Percentiles rank a stretch among this genome's conserved stretches.
Evolutionary conservation across 495 filamentous ascomycete genomes (phyloP).

Genomic region (Penicillium atrosanguineum): DNA sequence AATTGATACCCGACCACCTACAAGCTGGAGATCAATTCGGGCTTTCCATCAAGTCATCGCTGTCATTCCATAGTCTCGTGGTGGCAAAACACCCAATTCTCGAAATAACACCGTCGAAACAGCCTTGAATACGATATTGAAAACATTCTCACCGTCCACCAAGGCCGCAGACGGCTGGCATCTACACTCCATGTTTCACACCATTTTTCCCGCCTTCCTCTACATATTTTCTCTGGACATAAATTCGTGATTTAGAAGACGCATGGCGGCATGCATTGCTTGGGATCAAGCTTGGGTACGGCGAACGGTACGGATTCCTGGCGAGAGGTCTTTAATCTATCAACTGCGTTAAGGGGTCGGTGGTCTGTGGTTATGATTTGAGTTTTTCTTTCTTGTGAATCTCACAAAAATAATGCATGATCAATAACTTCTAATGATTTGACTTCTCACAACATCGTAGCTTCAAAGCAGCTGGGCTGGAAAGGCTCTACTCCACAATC

Average conservation of each 20-base stretch:
- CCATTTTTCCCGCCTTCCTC: constrained; percentile 2
- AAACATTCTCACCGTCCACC: neutral
- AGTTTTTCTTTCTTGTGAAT: constrained; percentile 5
- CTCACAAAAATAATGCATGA: constrained; percentile 9
- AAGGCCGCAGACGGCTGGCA: neutral
- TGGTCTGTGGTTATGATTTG: constrained; percentile 10
- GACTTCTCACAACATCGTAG: neutral
- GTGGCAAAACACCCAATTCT: neutral
- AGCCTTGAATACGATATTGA: neutral
- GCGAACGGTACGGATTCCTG: constrained; percentile 29
- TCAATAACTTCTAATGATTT: neutral
- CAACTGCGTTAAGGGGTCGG: constrained; percentile 11
- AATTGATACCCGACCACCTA: neutral
- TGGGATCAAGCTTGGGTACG: constrained; percentile 25
- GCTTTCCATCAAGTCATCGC: neutral
- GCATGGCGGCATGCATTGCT: constrained; percentile 36
- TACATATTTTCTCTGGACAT: constrained; percentile 28
- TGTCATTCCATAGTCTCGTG: neutral
- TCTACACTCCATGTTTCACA: neutral
- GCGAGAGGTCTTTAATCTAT: constrained; percentile 24
- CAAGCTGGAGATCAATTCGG: neutral
- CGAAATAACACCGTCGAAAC: neutral
- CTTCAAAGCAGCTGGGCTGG: neutral
- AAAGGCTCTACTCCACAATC: neutral
- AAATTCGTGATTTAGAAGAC: constrained; percentile 37